Percentiles rank a stretch among this genome's conserved stretches.
Conservation (phyloP, 371 early-diverging fungal species). For the Rhizopus sp. region DNA sequence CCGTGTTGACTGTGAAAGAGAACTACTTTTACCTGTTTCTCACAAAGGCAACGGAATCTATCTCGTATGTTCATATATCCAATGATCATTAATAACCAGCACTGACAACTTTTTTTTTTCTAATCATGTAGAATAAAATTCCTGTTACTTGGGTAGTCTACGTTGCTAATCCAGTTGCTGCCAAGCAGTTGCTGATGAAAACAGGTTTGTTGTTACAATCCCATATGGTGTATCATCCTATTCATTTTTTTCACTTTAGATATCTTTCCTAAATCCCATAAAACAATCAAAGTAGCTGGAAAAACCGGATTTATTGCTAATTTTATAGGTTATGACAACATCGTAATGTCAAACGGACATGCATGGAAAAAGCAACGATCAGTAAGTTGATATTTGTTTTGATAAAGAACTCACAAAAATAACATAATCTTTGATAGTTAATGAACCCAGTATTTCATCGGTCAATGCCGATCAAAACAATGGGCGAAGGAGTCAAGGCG, state of each 20-base stretch:
- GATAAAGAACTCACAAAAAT: neutral
- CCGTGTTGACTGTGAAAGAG: neutral
- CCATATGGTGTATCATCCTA: neutral
- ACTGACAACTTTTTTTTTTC: neutral
- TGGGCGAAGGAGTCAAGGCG: constrained; percentile 26
- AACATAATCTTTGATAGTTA: neutral
- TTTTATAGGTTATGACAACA: constrained; percentile 32
- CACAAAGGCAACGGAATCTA: constrained; percentile 1
- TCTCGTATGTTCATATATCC: constrained; percentile 2
- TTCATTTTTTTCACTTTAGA: constrained; percentile 1
- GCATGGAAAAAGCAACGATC: constrained; percentile 41
- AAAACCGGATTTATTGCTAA: constrained; percentile 12
- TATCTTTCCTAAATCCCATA: constrained; percentile 14
- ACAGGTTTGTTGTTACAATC: constrained; percentile 24
- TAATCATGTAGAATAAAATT: constrained; percentile 15
- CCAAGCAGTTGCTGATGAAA: constrained; percentile 28
- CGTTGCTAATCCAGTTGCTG: constrained; percentile 32
- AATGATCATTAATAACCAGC: neutral
- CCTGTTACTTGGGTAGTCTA: constrained; percentile 34
- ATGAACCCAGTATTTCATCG: constrained; percentile 46
- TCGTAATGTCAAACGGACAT: constrained; percentile 36
- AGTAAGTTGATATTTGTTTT: constrained; percentile 11
- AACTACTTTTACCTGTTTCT: neutral
- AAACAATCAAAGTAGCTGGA: constrained; percentile 7
- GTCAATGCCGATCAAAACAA: constrained; percentile 33